A percentile compares a stretch with the other conserved stretches of the same genome.
These are phyloP conservation scores for Gastrolobium bilobum DNA, from an alignment of 306 rosid genomes.

Conservation along the genomic window DNA sequence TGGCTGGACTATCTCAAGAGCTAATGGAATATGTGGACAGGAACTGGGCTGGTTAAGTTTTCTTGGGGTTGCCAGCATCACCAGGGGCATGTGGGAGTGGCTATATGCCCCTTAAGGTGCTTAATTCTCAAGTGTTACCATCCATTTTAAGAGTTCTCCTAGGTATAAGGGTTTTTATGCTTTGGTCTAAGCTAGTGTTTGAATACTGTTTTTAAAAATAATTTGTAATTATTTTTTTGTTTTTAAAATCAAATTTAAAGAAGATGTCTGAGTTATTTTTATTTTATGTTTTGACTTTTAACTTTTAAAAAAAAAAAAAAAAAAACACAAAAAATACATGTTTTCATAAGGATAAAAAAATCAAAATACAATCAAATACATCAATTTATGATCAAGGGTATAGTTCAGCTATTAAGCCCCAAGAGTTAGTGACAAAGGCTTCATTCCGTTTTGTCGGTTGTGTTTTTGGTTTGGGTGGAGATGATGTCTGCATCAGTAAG, in stretches of 20 bases:
- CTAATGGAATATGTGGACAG: slow-evolving; percentile 2
- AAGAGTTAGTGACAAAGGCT: not conserved
- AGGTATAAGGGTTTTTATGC: slow-evolving; percentile 39
- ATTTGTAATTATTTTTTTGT: no score
- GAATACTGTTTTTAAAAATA: no score
- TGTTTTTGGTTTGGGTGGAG: not conserved
- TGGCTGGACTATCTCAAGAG: not conserved
- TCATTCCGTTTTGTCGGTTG: not conserved
- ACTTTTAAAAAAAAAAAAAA: no score
- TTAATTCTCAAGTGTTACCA: not conserved
- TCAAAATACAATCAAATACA: no score
- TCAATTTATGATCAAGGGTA: slow-evolving; percentile 19
- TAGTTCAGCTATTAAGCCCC: slow-evolving; percentile 8
- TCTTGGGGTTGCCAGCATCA: slow-evolving; percentile 31
- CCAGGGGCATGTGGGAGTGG: slow-evolving; percentile 22
- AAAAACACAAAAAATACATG: no score
- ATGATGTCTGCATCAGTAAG: not conserved
- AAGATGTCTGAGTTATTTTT: no score
- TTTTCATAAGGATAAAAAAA: no score
- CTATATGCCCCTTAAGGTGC: slow-evolving; percentile 9
- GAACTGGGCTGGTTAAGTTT: not conserved
- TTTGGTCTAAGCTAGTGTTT: slow-evolving; percentile 23
- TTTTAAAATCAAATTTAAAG: no score
- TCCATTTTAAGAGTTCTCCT: not conserved
- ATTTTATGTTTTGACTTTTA: no score